A percentile compares a stretch with the other conserved stretches of the same genome.
Evolutionary conservation across 371 early-diverging fungal genomes (phyloP).

Genomic region (Saksenaea vasiformis): DNA sequence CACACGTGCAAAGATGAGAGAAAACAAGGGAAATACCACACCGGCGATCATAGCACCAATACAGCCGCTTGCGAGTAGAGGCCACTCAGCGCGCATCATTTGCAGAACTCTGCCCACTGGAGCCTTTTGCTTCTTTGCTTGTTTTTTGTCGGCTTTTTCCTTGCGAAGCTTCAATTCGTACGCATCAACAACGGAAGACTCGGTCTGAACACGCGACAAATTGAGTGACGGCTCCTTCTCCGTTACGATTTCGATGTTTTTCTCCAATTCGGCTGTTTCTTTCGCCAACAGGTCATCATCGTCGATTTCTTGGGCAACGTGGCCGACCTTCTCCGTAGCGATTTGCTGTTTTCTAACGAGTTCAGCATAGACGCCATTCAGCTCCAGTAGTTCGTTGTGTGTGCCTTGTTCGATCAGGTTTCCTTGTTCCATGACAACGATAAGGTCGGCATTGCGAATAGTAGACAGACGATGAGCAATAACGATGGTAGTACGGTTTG

Average conservation of each 20-base stretch:
- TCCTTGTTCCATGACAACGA: conserved; percentile 80
- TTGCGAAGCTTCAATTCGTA: conserved; percentile 48
- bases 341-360: conserved; percentile 63
- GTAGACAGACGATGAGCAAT: conserved; percentile 92
- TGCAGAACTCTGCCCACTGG: conserved; percentile 44
- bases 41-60: conserved; percentile 60
- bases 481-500: conserved; percentile 86
- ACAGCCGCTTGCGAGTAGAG: conserved; percentile 38
- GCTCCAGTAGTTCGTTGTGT: conserved; percentile 63
- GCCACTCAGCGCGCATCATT: conserved; percentile 45
- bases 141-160: conserved; percentile 45
- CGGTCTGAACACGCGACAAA: conserved; percentile 19
- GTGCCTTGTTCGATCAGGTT: conserved; percentile 72
- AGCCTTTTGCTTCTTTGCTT: conserved; percentile 46
- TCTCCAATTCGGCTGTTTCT: conserved; percentile 17
- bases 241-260: conserved; percentile 13
- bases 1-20: conserved; percentile 47
- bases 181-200: conserved; percentile 35
- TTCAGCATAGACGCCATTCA: conserved; percentile 56
- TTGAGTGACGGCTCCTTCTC: conserved; percentile 24
- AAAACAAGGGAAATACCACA: conserved; percentile 56
- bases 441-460: conserved; percentile 79
- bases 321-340: conserved; percentile 29
- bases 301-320: conserved; percentile 14
- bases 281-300: conserved; percentile 21